Conservation (phyloP, 2,329 filamentous ascomycete species). For the Sarocladium kiliense region DNA sequence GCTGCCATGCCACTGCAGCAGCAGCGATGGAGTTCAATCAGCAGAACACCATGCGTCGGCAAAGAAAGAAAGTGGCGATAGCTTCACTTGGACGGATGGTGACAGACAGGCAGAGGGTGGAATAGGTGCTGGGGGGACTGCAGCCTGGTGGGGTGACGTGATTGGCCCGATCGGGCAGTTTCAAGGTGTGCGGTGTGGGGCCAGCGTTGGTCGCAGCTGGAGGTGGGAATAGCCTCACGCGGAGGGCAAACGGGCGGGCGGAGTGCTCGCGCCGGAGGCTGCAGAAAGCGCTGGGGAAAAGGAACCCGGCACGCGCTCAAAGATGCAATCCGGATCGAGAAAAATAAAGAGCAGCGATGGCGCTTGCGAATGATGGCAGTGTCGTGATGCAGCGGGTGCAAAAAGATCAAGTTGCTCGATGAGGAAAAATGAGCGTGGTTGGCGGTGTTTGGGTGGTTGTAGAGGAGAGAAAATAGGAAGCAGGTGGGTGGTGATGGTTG, state of each 20-base stretch:
- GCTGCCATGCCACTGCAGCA: conserved; percentile 20
- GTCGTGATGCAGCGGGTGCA: conserved; percentile 29
- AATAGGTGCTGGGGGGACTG: neutral
- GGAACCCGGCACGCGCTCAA: conserved; percentile 16
- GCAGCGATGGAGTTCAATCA: neutral
- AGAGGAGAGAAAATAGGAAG: neutral
- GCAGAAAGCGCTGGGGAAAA: conserved; percentile 15
- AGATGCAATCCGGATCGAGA: conserved; percentile 16
- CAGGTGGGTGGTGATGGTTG: conserved; percentile 28
- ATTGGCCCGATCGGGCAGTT: conserved; percentile 14
- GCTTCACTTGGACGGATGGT: neutral
- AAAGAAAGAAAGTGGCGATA: neutral
- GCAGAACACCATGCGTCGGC: neutral
- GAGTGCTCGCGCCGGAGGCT: neutral
- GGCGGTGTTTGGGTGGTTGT: conserved; percentile 4
- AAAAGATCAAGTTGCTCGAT: conserved; percentile 24
- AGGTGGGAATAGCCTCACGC: conserved; percentile 36
- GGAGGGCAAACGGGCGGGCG: conserved; percentile 12
- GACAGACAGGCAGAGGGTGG: too few species aligned
- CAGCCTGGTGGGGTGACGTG: conserved; percentile 13
- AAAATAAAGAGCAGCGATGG: conserved; percentile 23
- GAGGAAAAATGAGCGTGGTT: conserved; percentile 19
- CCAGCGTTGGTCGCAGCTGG: conserved; percentile 11
- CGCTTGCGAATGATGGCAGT: conserved; percentile 29
- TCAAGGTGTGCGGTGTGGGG: conserved; percentile 15